phyloP scores from a whole-genome alignment of 1,139 yeast genomes.

The Schizosaccharomyces versatilis region DNA sequence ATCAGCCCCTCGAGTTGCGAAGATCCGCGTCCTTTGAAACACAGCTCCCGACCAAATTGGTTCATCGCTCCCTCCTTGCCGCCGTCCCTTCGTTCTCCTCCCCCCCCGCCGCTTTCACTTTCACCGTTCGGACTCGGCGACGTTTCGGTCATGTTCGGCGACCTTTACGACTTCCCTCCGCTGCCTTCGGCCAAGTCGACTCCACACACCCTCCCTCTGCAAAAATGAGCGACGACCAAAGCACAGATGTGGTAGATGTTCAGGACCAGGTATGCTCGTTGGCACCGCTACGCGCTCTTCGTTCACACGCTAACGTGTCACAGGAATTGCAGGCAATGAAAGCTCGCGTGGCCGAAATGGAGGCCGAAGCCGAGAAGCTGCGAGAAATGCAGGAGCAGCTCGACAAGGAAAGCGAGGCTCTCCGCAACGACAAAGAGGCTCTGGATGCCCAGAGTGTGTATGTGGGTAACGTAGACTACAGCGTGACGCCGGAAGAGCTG shows the following conservation, averaged over 20 bases:
- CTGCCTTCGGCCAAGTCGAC: too few species aligned
- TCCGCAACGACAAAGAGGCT: slow-evolving; percentile 30
- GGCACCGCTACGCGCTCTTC: neutral
- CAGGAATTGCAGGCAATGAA: slow-evolving; percentile 16
- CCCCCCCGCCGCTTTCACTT: too few species aligned
- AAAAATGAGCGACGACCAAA: neutral
- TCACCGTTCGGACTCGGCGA: too few species aligned
- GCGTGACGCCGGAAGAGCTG: slow-evolving; percentile 56
- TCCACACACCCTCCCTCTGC: too few species aligned
- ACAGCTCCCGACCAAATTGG: too few species aligned
- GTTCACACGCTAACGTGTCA: neutral
- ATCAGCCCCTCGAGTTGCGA: too few species aligned
- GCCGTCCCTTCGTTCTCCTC: too few species aligned
- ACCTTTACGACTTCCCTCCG: too few species aligned
- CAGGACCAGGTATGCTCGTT: neutral
- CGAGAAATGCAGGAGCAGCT: slow-evolving; percentile 32
- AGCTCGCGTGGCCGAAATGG: slow-evolving; percentile 24
- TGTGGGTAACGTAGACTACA: slow-evolving; percentile 72
- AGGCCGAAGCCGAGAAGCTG: slow-evolving; percentile 32
- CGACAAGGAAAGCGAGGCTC: slow-evolving; percentile 25
- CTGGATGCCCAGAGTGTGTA: slow-evolving; percentile 62
- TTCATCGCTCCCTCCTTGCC: too few species aligned
- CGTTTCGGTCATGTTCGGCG: too few species aligned
- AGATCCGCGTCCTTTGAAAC: too few species aligned
- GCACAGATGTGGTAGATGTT: neutral